Percentiles rank a stretch among this genome's conserved stretches.
Evolutionary conservation across 2,329 filamentous ascomycete species (phyloP).

Genomic region (Fusarium foetens): DNA sequence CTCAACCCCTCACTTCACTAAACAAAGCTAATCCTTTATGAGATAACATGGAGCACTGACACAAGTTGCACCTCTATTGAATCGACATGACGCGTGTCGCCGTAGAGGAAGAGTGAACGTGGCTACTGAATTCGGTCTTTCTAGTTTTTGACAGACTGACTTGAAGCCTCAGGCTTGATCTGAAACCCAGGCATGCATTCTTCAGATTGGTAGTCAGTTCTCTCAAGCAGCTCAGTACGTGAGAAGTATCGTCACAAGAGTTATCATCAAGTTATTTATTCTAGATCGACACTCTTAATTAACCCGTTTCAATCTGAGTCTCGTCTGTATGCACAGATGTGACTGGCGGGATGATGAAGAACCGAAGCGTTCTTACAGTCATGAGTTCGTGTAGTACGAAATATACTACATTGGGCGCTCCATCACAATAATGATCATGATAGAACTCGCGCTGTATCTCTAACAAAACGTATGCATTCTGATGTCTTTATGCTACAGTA

Average conservation of each 20-base stretch:
- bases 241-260: too few relatives aligned
- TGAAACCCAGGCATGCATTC: background rate
- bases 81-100: too few relatives aligned
- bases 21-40: background rate
- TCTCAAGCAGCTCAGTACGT: too few relatives aligned
- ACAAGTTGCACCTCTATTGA: background rate
- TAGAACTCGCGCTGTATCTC: background rate
- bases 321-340: too few relatives aligned
- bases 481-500: background rate
- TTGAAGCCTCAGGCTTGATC: background rate
- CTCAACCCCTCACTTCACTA: background rate
- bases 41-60: background rate
- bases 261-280: too few relatives aligned
- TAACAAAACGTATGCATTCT: background rate
- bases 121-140: background rate
- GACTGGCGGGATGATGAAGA: too few relatives aligned
- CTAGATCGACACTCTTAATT: too few relatives aligned
- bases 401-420: too few relatives aligned
- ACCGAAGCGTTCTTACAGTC: too few relatives aligned
- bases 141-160: background rate
- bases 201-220: too few relatives aligned
- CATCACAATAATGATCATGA: background rate
- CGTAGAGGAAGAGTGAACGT: background rate
- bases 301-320: accelerated
- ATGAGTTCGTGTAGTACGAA: too few relatives aligned